Percentiles rank a stretch among this genome's conserved stretches.
Conservation (phyloP, 2,329 filamentous ascomycete genomes). For the Didymosphaeria variabile region DNA sequence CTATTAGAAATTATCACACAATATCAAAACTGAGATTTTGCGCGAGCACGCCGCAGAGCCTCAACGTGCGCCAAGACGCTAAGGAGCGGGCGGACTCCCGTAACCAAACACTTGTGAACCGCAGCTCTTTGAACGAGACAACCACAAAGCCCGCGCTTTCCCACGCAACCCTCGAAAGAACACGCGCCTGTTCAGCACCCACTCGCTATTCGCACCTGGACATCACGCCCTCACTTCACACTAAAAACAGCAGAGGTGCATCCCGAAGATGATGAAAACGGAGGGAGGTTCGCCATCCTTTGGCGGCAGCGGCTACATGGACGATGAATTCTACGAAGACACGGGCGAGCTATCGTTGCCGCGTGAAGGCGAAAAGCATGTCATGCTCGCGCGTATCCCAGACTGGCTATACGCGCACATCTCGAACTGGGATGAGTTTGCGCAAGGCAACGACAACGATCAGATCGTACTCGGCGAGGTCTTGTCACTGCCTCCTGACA, state of each 20-base stretch:
- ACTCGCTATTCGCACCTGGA: conserved; percentile 17
- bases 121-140: conserved; percentile 5
- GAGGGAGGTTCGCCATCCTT: conserved; percentile 40
- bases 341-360: conserved; percentile 54
- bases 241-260: conserved; percentile 25
- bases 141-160: neutral
- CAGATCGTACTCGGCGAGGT: conserved; percentile 50
- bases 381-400: conserved; percentile 52
- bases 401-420: conserved; percentile 51
- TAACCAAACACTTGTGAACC: neutral
- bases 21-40: neutral
- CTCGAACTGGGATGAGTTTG: conserved; percentile 46
- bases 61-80: conserved; percentile 6
- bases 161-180: neutral
- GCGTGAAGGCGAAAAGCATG: conserved; percentile 31
- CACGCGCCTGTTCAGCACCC: neutral
- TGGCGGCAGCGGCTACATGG: conserved; percentile 46
- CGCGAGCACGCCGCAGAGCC: neutral
- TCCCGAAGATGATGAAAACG: conserved; percentile 46
- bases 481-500: conserved; percentile 34
- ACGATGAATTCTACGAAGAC: conserved; percentile 55
- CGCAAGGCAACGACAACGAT: conserved; percentile 49
- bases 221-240: conserved; percentile 40
- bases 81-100: neutral
- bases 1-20: neutral